Conservation (phyloP, 176 grass and related monocot species). For the Oryza longistaminata region DNA sequence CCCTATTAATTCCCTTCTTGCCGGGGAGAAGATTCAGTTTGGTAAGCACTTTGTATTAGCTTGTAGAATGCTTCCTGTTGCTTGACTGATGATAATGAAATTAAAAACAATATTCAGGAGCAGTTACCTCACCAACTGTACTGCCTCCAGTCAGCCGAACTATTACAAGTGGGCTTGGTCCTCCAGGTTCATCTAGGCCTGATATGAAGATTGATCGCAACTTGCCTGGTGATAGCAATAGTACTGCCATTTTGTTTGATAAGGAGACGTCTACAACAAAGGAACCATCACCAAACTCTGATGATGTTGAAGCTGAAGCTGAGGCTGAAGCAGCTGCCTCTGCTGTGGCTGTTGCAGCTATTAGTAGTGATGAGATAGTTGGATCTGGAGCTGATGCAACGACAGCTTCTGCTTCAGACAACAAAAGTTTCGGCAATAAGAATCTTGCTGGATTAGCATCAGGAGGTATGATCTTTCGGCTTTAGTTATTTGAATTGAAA, state of each 20-base stretch:
- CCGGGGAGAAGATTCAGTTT: slow-evolving; percentile 96
- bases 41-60: slow-evolving; percentile 60
- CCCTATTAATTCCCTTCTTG: slow-evolving; percentile 83
- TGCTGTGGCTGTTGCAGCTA: slow-evolving; percentile 91
- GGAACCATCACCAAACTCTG: slow-evolving; percentile 46
- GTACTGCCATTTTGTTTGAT: slow-evolving; percentile 47
- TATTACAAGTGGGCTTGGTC: slow-evolving; percentile 69
- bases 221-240: slow-evolving; percentile 45
- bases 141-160: slow-evolving; percentile 59
- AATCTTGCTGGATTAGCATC: slow-evolving; percentile 55
- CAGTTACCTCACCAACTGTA: slow-evolving; percentile 77
- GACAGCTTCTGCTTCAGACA: slow-evolving; percentile 49
- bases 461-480: slow-evolving; percentile 52
- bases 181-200: slow-evolving; percentile 74
- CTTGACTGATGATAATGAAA: slow-evolving; percentile 27
- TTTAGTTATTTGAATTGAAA: slow-evolving; percentile 21
- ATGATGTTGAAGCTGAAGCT: slow-evolving; percentile 62
- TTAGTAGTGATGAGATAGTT: slow-evolving; percentile 77
- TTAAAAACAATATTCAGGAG: slow-evolving; percentile 61
- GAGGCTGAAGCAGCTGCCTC: slow-evolving; percentile 96
- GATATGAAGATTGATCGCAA: slow-evolving; percentile 59
- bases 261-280: slow-evolving; percentile 48
- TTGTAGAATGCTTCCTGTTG: slow-evolving; percentile 4
- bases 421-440: slow-evolving; percentile 59
- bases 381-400: slow-evolving; percentile 53